Conservation (phyloP, 78 protist species). For the Dictyostelium firmibasis region DNA sequence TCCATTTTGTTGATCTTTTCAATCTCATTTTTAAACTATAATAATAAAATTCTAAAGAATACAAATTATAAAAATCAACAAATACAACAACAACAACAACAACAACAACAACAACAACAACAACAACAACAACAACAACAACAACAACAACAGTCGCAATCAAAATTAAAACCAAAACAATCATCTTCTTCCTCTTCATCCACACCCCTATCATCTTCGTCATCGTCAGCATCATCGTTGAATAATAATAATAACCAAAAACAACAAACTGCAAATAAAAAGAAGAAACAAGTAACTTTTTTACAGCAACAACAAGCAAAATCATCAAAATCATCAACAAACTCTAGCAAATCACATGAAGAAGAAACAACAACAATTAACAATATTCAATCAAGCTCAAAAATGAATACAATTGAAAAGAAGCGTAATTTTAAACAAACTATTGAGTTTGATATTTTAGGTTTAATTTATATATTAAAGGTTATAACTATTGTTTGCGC, state of each 20-base stretch:
- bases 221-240: too few relatives aligned
- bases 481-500: background rate
- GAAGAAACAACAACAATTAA: background rate
- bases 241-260: background rate
- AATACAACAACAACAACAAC: too few relatives aligned
- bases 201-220: background rate
- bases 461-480: constrained; percentile 6
- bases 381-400: background rate
- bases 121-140: background rate
- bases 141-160: background rate
- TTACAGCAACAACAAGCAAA: background rate
- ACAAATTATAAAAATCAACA: background rate
- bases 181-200: background rate
- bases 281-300: constrained; percentile 7
- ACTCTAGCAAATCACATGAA: background rate
- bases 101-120: too few relatives aligned
- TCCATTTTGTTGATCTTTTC: background rate
- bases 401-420: background rate
- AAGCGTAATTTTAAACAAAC: background rate
- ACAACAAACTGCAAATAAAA: background rate
- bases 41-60: background rate
- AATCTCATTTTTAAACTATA: constrained; percentile 6
- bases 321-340: background rate
- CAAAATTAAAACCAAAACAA: background rate
- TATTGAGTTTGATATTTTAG: background rate